These are phyloP conservation scores for Ophiostoma tasmaniense DNA, from an alignment of 2,329 filamentous ascomycete genomes.

Conservation along the genomic window DNA sequence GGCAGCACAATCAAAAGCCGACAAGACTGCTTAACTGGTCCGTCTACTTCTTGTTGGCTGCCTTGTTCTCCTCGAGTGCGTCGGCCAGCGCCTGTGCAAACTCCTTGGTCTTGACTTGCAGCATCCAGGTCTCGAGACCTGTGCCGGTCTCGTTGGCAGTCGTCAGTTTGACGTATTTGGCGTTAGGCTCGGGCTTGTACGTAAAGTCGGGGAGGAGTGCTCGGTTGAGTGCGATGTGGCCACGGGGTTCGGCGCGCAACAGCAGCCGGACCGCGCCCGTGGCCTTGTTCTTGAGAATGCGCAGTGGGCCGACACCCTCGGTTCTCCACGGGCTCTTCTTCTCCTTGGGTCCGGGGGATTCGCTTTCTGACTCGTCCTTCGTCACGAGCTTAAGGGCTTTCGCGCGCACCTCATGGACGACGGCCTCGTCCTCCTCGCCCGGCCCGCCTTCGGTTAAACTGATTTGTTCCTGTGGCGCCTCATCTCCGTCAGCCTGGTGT, in stretches of 20 bases:
- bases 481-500: slow-evolving; percentile 44
- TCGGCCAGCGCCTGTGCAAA: slow-evolving; percentile 46
- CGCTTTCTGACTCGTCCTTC: slow-evolving; percentile 36
- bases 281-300: slow-evolving; percentile 64
- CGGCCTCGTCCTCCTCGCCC: slow-evolving; percentile 64
- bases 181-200: slow-evolving; percentile 49
- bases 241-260: slow-evolving; percentile 65
- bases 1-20: background rate
- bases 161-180: slow-evolving; percentile 52
- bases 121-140: slow-evolving; percentile 59
- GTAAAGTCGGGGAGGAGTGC: slow-evolving; percentile 50
- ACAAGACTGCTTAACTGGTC: background rate
- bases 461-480: slow-evolving; percentile 58
- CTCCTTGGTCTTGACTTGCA: slow-evolving; percentile 60
- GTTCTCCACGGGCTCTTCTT: slow-evolving; percentile 55
- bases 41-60: slow-evolving; percentile 44
- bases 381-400: slow-evolving; percentile 57
- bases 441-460: slow-evolving; percentile 58
- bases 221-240: slow-evolving; percentile 66
- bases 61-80: slow-evolving; percentile 46
- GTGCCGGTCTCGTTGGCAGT: slow-evolving; percentile 50
- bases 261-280: slow-evolving; percentile 60
- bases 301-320: slow-evolving; percentile 62
- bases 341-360: slow-evolving; percentile 33
- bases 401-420: slow-evolving; percentile 60